Conservation (phyloP, 2,329 filamentous ascomycete species). For the Fusarium oxysporum region DNA sequence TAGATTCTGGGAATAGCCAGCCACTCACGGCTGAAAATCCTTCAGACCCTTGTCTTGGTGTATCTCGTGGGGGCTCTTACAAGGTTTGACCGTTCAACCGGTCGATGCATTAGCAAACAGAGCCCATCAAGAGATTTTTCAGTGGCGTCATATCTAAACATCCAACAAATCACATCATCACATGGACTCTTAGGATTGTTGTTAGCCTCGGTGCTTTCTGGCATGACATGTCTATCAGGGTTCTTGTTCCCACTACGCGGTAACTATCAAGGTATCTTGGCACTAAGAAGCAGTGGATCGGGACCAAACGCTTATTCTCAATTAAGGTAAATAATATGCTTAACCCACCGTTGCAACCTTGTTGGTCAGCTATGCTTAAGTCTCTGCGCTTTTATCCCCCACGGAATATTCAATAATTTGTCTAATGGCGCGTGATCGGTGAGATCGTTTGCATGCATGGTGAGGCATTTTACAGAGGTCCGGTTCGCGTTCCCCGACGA, state of each 20-base stretch:
- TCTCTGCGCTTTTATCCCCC: rapidly evolving
- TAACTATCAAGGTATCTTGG: conserved; percentile 43
- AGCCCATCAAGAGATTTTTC: not conserved
- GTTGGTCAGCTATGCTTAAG: not conserved
- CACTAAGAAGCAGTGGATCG: not conserved
- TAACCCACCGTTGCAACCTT: conserved; percentile 27
- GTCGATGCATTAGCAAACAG: not conserved
- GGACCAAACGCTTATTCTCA: not conserved
- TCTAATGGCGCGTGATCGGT: not conserved
- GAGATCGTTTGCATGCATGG: not conserved
- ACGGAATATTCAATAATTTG: not conserved
- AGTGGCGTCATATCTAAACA: conserved; percentile 3
- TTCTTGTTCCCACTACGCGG: conserved; percentile 36
- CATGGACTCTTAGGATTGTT: not conserved
- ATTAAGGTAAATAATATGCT: conserved; percentile 45
- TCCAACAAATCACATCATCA: conserved; percentile 18
- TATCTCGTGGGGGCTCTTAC: conserved; percentile 19
- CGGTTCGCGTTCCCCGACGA: not conserved
- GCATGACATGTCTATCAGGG: conserved; percentile 39
- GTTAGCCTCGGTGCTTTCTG: not conserved
- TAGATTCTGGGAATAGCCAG: not conserved
- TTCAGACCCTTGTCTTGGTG: not conserved
- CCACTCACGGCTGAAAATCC: not conserved
- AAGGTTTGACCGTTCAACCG: not conserved
- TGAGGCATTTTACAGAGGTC: conserved; percentile 17